Evolutionary conservation across 139 green algal species (phyloP), one percentile per base, ranked within the genome.

Genomic region (Diplosphaera chodatii): DNA sequence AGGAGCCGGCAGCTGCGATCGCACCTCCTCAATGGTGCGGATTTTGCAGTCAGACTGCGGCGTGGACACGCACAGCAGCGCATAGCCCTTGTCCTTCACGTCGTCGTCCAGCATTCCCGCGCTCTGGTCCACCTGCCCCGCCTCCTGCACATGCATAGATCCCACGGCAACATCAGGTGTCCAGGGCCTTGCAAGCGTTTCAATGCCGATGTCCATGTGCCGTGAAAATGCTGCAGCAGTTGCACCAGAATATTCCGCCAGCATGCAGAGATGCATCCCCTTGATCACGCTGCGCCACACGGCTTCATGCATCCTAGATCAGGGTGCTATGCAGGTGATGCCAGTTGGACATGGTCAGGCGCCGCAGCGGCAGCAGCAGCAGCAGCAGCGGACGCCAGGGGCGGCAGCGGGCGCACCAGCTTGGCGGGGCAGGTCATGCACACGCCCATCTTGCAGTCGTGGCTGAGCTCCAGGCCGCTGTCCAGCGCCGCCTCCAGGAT

Each of bases 381-480:
- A 48, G 10, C 10, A 21, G 10, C 8, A 48, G 37, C 37, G 13
- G 37, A 13, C 37, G 8, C 8, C 37, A 48, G 37, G 8, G 13
- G 37, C 13, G 37, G 37, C 37, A 13, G 10, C 40, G 8, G 37
- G 37, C 37, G 37, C 37, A 90, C 82, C 83, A 91, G 66, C 69
- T 86, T 87, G 23, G 86, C 87, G 29, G 89, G 83, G 78, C 89
- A 92, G 3, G 82, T 89, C 70, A 73, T 92, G 85, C 91, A 96
- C 2, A 96, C 89, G 33, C 91, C 91, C 74, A 97, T 89, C 66
- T 88, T 93, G 86, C 91, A 97, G 78, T 97, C 91, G 66, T 95
- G 82, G 0, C 88, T 83, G 37, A 93, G 71, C 30, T 96, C 85
- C 3, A 96, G 48, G 5, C 88, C 89, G 28, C 78, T 70, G 68